Percentiles rank a stretch among this genome's conserved stretches.
phyloP scores from a whole-genome alignment of 805 yeast species.

The Teunomyces kruisii region DNA sequence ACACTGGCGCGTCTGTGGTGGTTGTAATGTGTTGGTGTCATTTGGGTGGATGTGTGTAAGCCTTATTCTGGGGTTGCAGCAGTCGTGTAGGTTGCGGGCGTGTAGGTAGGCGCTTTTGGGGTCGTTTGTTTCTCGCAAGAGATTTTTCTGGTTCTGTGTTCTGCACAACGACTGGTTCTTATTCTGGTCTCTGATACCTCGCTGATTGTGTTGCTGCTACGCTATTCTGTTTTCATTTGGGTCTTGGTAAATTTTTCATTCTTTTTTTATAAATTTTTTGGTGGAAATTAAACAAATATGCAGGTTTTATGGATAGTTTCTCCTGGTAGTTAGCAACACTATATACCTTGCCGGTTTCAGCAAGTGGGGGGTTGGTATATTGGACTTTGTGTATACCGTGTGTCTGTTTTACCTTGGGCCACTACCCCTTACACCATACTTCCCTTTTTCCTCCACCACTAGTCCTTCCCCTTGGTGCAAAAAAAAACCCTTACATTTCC shows the following conservation, averaged over 20 bases:
- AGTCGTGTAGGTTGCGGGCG: no score
- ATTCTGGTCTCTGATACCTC: slow-evolving; percentile 5
- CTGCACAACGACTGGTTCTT: neutral
- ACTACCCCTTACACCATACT: no score
- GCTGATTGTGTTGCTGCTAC: slow-evolving; percentile 2
- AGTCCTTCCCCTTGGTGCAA: neutral
- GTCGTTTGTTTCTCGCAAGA: no score
- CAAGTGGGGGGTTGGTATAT: no score
- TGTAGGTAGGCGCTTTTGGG: no score
- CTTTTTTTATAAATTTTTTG: neutral
- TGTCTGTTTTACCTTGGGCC: no score
- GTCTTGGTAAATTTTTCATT: neutral
- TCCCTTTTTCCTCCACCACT: neutral
- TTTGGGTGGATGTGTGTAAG: neutral
- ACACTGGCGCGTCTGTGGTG: slow-evolving; percentile 1
- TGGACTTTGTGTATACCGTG: no score
- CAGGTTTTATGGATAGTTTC: neutral
- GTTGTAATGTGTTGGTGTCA: neutral
- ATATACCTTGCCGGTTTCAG: no score
- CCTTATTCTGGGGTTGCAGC: neutral
- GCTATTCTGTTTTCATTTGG: neutral
- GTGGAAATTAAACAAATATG: neutral
- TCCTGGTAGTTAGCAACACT: no score
- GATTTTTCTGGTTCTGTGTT: no score
- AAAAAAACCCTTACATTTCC: neutral